Base-by-base conservation (phyloP, 2,329 filamentous ascomycete species). In the Talaromyces sp. region DNA sequence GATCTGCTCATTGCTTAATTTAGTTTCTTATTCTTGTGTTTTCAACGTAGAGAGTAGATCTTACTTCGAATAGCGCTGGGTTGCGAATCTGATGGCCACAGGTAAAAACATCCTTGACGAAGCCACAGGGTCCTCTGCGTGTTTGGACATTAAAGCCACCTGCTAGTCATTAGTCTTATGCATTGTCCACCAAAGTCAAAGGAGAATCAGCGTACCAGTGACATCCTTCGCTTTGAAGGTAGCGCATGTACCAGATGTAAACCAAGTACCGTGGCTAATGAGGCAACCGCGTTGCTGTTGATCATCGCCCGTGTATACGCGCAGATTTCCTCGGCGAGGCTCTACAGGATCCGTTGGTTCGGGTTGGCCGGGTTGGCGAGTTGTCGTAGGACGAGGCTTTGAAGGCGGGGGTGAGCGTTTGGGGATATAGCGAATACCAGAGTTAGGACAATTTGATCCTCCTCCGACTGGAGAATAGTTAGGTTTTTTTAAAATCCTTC, bases 191-290 rank as follows among this genome's bases (percentile, higher is more conserved):
- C 1, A 50, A 19, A 56, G 8, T 16, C 19, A 24, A 16, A 52
- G 24, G n/a, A 27, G 27, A 24, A 33, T 16, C 6, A 22, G 72
- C 74, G 22, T 45, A 78, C 76, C 75, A 47, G 73, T 70, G 2
- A 67, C 54, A 50, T 72, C 72, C 52, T 73, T 69, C 1, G 69
- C 62, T 27, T 67, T 70, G 68, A 78, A 89, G 0, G 85, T 89
- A 0, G 89, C 89, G 71, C 89, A 91, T 0, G 88, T 89, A 2
- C 89, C 88, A 1, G 81, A 83, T 0, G 83, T 82, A 72, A 89
- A 91, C 89, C 89, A 92, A 0, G 84, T 86, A 0, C 89, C 89
- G 10, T 77, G 81, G 63, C 84, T 84, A 72, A 91, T 91, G 65
- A 91, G 82, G 69, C 88, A 91, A n/a, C 89, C 89, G 22, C 64